Evolutionary conservation across 2,329 filamentous ascomycete genomes (phyloP).

Genomic region (Fusarium pseudograminearum): DNA sequence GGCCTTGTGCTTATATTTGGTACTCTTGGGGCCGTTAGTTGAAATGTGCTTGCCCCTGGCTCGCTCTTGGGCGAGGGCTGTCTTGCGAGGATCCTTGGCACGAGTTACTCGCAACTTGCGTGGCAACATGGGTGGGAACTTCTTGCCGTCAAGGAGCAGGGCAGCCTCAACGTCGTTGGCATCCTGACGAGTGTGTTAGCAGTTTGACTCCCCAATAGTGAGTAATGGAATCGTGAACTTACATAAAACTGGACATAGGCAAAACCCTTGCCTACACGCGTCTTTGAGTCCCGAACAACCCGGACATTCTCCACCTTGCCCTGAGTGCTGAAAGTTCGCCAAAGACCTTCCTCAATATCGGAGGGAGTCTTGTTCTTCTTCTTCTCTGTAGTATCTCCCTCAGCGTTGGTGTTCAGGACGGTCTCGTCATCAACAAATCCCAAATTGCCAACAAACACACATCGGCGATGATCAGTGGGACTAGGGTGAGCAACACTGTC

Average conservation of each 20-base stretch:
- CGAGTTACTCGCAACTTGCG: slow-evolving; percentile 86
- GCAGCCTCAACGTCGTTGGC: slow-evolving; percentile 91
- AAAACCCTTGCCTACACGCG: slow-evolving; percentile 94
- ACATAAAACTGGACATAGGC: slow-evolving; percentile 96
- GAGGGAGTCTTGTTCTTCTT: slow-evolving; percentile 80
- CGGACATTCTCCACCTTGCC: slow-evolving; percentile 94
- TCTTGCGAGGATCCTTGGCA: slow-evolving; percentile 79
- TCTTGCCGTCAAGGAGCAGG: slow-evolving; percentile 87
- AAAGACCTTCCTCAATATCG: slow-evolving; percentile 93
- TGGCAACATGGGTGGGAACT: slow-evolving; percentile 93
- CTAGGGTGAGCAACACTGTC: slow-evolving; percentile 92
- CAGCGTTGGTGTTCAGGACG: slow-evolving; percentile 72
- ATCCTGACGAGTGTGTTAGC: slow-evolving; percentile 63
- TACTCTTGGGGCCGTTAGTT: slow-evolving; percentile 55
- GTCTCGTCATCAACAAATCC: slow-evolving; percentile 96
- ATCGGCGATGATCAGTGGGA: slow-evolving; percentile 84
- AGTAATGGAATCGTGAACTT: slow-evolving; percentile 46
- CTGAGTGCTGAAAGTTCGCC: slow-evolving; percentile 79
- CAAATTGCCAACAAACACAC: slow-evolving; percentile 95
- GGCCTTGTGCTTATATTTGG: slow-evolving; percentile 75
- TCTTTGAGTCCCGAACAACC: slow-evolving; percentile 88
- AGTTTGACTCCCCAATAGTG: neutral
- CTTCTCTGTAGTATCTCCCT: slow-evolving; percentile 75
- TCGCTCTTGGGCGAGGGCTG: slow-evolving; percentile 59
- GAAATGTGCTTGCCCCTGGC: slow-evolving; percentile 50